A percentile compares a stretch with the other conserved stretches of the same genome.
phyloP scores from a whole-genome alignment of 441 rosid genomes.

The Flueggea neowawraea region DNA sequence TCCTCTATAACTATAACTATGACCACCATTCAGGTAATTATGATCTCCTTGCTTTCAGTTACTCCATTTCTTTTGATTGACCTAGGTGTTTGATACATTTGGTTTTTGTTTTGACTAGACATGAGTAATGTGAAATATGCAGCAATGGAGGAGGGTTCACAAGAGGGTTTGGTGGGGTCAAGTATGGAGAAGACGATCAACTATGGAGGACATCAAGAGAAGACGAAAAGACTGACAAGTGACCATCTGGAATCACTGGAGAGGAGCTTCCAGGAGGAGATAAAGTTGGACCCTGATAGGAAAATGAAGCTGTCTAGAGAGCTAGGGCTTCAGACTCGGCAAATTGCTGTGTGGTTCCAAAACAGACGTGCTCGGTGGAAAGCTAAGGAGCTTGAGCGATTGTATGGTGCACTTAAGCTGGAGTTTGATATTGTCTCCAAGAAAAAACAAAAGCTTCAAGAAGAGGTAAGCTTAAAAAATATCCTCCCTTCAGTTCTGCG shows the following conservation, averaged over 20 bases:
- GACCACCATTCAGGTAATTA: constrained; percentile 46
- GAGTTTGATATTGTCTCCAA: constrained; percentile 55
- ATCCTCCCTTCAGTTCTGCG: too few relatives aligned
- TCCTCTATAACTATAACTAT: constrained; percentile 46
- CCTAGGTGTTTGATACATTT: neutral
- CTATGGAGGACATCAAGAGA: constrained; percentile 34
- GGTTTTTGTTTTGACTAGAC: constrained; percentile 15
- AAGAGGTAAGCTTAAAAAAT: constrained; percentile 48
- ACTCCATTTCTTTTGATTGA: too few relatives aligned
- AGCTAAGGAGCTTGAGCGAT: constrained; percentile 74
- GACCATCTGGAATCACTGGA: constrained; percentile 72
- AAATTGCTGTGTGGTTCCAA: constrained; percentile 95
- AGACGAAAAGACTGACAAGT: constrained; percentile 71
- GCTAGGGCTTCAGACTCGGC: constrained; percentile 84
- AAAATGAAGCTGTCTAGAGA: constrained; percentile 83
- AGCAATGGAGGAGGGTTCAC: constrained; percentile 30
- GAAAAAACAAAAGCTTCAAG: constrained; percentile 75
- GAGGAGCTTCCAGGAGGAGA: constrained; percentile 83
- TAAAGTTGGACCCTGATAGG: constrained; percentile 75
- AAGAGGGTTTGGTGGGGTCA: constrained; percentile 19
- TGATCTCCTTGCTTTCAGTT: neutral
- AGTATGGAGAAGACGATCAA: constrained; percentile 29
- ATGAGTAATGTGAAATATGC: constrained; percentile 39
- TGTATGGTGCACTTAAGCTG: constrained; percentile 64
- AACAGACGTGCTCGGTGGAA: constrained; percentile 96